A percentile compares a stretch with the other conserved stretches of the same genome.
Conservation (phyloP, 1,139 yeast genomes). For the Yamadazyma kanchanaburiensis region DNA sequence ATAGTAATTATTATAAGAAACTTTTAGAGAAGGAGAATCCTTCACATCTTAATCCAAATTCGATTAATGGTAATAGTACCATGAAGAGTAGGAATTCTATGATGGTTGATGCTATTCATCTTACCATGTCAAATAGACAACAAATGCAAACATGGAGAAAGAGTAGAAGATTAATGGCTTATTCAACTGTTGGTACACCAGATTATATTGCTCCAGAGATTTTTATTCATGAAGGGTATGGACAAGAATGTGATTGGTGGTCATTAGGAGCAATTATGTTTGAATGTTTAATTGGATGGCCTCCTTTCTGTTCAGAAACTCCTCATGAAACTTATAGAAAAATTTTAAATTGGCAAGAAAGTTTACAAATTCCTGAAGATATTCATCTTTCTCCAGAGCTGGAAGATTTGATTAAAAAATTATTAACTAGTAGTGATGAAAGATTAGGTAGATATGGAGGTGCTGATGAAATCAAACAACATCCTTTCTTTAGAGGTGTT, state of each 20-base stretch:
- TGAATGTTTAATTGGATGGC: conserved; percentile 98
- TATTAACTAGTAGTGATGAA: conserved; percentile 79
- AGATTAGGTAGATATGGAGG: conserved; percentile 92
- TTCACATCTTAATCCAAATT: conserved; percentile 5
- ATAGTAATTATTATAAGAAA: conserved; percentile 72
- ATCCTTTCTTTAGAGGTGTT: conserved; percentile 94
- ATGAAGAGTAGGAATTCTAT: conserved; percentile 61
- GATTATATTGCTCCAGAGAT: conserved; percentile 99
- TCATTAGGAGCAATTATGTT: conserved; percentile 98
- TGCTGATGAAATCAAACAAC: conserved; percentile 87
- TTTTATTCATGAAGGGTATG: conserved; percentile 94
- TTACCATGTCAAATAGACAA: conserved; percentile 94
- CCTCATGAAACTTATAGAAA: conserved; percentile 98
- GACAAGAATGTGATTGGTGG: conserved; percentile 99
- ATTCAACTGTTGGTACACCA: conserved; percentile 98
- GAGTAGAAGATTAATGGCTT: conserved; percentile 94
- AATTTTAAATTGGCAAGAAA: conserved; percentile 93
- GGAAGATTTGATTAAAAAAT: conserved; percentile 82
- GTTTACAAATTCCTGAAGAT: conserved; percentile 92
- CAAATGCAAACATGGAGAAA: conserved; percentile 99
- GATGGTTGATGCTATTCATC: conserved; percentile 92
- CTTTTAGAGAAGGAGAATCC: conserved; percentile 58
- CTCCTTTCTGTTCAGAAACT: conserved; percentile 97
- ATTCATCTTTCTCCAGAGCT: conserved; percentile 91
- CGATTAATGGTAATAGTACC: conserved; percentile 23